Conservation (phyloP, 1,284 basidiomycete genomes). For the Cutaneotrichosporon spelunceum region DNA sequence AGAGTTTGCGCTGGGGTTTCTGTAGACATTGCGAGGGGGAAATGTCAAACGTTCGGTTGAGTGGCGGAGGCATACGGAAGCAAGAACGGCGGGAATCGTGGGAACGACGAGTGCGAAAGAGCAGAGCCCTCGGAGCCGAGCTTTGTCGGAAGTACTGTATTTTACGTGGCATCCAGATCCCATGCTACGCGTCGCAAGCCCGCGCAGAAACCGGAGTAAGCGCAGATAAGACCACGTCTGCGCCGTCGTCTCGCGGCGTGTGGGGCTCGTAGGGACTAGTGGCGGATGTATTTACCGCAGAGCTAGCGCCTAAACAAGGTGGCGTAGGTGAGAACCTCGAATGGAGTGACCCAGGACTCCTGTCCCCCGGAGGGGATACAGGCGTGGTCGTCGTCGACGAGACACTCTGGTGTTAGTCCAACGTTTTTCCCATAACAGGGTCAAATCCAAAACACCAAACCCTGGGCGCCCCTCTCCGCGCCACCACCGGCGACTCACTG, state of each 20-base stretch:
- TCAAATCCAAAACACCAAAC: neutral
- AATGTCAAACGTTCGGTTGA: too few species aligned
- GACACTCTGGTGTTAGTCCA: slow-evolving; percentile 32
- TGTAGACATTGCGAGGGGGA: too few species aligned
- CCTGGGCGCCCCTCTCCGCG: neutral
- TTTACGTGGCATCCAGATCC: neutral
- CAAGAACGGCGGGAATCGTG: neutral
- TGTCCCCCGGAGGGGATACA: slow-evolving; percentile 47
- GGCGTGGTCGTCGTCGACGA: slow-evolving; percentile 45
- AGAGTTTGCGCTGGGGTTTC: too few species aligned
- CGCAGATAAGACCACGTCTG: too few species aligned
- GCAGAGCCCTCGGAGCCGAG: neutral
- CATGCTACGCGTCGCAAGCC: neutral
- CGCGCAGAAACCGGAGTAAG: neutral
- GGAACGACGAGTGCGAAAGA: neutral
- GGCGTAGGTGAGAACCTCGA: slow-evolving; percentile 39
- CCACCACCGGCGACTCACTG: slow-evolving; percentile 30
- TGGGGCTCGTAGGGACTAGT: neutral
- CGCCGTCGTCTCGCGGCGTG: too few species aligned
- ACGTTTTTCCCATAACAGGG: neutral
- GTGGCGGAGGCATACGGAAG: too few species aligned
- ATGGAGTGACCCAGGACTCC: slow-evolving; percentile 43
- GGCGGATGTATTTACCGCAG: neutral
- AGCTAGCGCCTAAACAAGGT: neutral
- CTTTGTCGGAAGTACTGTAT: neutral